Evolutionary conservation across 352 stramenopile genomes (phyloP).

Genomic region (Globisporangium cederbergense): DNA sequence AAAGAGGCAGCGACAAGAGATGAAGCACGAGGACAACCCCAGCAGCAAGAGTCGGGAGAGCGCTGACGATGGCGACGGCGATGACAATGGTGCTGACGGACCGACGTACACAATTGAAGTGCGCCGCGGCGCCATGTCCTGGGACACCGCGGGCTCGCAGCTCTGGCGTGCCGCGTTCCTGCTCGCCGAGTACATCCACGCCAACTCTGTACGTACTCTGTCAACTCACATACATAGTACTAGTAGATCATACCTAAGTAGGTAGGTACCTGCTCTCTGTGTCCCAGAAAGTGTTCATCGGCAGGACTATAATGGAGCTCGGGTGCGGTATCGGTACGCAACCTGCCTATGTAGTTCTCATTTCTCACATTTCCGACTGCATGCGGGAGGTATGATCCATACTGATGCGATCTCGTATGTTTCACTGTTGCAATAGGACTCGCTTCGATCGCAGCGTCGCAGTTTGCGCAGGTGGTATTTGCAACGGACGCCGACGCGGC

Average conservation of each 20-base stretch:
- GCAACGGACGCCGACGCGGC: conserved; percentile 40
- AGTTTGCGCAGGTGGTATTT: conserved; percentile 32
- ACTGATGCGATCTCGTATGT: too few species aligned
- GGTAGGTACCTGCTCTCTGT: neutral
- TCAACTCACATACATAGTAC: neutral
- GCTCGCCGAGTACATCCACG: conserved; percentile 47
- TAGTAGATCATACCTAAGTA: too few species aligned
- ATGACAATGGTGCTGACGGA: neutral
- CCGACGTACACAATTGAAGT: conserved; percentile 23
- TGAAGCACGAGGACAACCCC: too few species aligned
- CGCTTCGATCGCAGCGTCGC: conserved; percentile 36
- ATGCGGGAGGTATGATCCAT: too few species aligned
- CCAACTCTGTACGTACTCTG: conserved; percentile 14
- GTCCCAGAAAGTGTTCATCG: conserved; percentile 25
- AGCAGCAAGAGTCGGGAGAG: neutral
- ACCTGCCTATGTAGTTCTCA: too few species aligned
- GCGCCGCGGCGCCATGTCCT: conserved; percentile 18
- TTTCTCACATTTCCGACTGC: too few species aligned
- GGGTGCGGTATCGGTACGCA: conserved; percentile 47
- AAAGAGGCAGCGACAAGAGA: neutral
- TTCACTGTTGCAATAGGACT: conserved; percentile 11
- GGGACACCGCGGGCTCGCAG: conserved; percentile 36
- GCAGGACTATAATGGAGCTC: conserved; percentile 42
- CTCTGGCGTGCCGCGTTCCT: conserved; percentile 54
- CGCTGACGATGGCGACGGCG: neutral